A percentile compares a stretch with the other conserved stretches of the same genome.
Conservation (phyloP, 23 red algal genomes). For the Rhodosorus marinus region DNA sequence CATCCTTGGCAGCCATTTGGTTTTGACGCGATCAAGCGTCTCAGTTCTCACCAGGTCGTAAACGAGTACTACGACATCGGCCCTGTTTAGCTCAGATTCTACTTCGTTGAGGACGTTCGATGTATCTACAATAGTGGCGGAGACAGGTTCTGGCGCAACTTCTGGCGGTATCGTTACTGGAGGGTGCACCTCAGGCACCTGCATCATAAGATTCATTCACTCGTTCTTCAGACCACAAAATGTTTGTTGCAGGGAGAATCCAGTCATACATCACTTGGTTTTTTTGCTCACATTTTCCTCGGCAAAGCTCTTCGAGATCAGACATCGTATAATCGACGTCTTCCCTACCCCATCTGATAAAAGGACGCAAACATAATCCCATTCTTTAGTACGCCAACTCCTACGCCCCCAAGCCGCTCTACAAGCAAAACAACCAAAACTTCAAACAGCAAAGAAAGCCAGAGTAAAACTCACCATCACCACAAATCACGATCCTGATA, state of each 20-base stretch:
- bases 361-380: background rate
- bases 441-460: background rate
- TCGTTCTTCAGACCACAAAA: too few species aligned
- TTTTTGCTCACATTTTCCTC: too few species aligned
- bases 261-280: too few species aligned
- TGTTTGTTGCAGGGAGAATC: too few species aligned
- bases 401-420: background rate
- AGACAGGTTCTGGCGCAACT: constrained; percentile 57
- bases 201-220: too few species aligned
- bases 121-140: constrained; percentile 94
- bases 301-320: constrained; percentile 79
- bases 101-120: constrained; percentile 24
- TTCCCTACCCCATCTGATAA: constrained; percentile 51
- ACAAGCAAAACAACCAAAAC: background rate
- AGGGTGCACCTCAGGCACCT: constrained; percentile 58
- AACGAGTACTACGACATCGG: constrained; percentile 86
- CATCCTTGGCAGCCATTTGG: constrained; percentile 62
- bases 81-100: constrained; percentile 34
- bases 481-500: constrained; percentile 81
- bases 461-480: constrained; percentile 48
- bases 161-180: constrained; percentile 75
- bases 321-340: constrained; percentile 71
- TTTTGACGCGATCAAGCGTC: constrained; percentile 35
- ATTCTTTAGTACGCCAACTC: background rate
- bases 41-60: constrained; percentile 57